Evolutionary conservation across 345 rosid species (phyloP).

Genomic region (Kernera saxatilis): DNA sequence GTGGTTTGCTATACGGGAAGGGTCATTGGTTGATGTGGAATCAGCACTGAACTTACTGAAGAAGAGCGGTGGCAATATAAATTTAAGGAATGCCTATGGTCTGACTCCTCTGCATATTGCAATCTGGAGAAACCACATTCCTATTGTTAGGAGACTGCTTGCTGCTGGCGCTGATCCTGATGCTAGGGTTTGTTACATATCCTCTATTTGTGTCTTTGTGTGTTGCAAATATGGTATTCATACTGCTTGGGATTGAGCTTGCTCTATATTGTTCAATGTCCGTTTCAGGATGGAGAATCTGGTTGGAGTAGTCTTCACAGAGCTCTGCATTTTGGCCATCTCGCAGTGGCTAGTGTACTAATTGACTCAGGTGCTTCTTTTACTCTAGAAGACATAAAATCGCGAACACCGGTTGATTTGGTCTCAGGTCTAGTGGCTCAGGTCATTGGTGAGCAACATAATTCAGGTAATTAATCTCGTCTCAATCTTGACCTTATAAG

Average conservation of each 20-base stretch:
- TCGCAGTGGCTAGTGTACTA: constrained; percentile 84
- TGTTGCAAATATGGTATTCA: neutral
- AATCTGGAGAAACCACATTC: constrained; percentile 92
- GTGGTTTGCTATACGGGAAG: constrained; percentile 72
- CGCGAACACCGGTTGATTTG: constrained; percentile 74
- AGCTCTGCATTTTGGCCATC: constrained; percentile 98
- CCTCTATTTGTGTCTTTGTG: neutral
- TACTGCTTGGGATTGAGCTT: neutral
- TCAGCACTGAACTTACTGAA: constrained; percentile 54
- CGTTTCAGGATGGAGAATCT: constrained; percentile 94
- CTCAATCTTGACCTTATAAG: constrained; percentile 3
- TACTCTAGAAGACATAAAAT: constrained; percentile 65
- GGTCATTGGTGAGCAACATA: constrained; percentile 43
- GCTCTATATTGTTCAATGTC: neutral
- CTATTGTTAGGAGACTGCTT: constrained; percentile 79
- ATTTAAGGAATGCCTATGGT: constrained; percentile 70
- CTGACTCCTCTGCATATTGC: constrained; percentile 89
- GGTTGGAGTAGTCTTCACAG: constrained; percentile 98
- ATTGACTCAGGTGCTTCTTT: constrained; percentile 75
- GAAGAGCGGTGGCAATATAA: constrained; percentile 78
- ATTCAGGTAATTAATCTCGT: constrained; percentile 45
- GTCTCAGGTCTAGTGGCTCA: constrained; percentile 88
- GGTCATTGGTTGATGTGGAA: constrained; percentile 82
- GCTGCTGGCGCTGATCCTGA: constrained; percentile 96
- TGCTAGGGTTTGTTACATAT: constrained; percentile 71